Conservation (phyloP, 371 early-diverging fungal species). For the Coemansia sp. region DNA sequence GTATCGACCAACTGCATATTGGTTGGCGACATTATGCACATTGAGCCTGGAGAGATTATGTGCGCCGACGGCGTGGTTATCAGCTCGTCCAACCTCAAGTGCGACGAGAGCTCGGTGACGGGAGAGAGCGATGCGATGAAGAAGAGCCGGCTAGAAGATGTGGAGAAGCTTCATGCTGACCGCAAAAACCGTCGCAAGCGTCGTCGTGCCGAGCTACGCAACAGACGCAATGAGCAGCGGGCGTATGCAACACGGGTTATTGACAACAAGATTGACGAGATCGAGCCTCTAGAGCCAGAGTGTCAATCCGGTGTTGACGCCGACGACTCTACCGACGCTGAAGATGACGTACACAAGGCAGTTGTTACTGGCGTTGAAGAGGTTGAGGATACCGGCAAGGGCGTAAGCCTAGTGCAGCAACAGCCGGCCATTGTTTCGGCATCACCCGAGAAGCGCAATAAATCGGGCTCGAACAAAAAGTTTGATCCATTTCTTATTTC, state of each 20-base stretch:
- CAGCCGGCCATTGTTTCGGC: not conserved
- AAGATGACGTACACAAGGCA: slow-evolving; percentile 1
- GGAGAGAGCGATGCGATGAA: slow-evolving; percentile 90
- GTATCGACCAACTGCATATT: slow-evolving; percentile 80
- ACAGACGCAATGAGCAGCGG: slow-evolving; percentile 45
- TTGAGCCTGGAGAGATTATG: slow-evolving; percentile 93
- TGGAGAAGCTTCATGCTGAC: slow-evolving; percentile 28
- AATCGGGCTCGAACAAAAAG: slow-evolving; percentile 58
- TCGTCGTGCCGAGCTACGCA: slow-evolving; percentile 42
- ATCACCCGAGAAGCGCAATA: slow-evolving; percentile 9
- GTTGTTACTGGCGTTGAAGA: not conserved
- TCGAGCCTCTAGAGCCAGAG: slow-evolving; percentile 19
- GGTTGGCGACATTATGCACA: slow-evolving; percentile 83
- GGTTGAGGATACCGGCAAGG: slow-evolving; percentile 9
- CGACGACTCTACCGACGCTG: slow-evolving; percentile 45
- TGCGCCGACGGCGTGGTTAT: slow-evolving; percentile 85
- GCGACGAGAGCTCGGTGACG: slow-evolving; percentile 90
- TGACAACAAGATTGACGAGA: slow-evolving; percentile 21
- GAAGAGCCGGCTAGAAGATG: slow-evolving; percentile 55
- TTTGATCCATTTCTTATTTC: slow-evolving; percentile 82
- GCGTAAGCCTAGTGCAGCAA: not conserved
- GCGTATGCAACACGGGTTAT: slow-evolving; percentile 10
- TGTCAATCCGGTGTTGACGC: slow-evolving; percentile 34
- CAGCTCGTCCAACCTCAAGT: slow-evolving; percentile 72
- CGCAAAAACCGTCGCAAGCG: slow-evolving; percentile 40